These are phyloP conservation scores for Colletotrichum paranaense DNA, from an alignment of 2,329 filamentous ascomycete genomes.

Conservation along the genomic window DNA sequence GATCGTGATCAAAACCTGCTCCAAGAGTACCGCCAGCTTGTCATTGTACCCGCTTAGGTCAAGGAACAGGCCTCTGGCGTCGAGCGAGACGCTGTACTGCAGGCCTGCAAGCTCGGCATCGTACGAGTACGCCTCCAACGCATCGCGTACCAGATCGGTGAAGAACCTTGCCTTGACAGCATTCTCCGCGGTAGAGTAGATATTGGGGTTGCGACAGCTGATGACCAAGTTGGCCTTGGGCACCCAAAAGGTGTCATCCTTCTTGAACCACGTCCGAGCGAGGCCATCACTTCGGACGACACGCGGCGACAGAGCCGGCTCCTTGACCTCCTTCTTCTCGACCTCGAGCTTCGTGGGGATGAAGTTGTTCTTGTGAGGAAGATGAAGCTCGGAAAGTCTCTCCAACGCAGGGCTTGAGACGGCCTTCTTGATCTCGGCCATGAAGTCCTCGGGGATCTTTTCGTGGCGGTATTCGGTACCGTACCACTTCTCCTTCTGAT, in stretches of 20 bases:
- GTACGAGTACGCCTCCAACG: constrained; percentile 92
- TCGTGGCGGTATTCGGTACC: constrained; percentile 92
- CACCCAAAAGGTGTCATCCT: constrained; percentile 98
- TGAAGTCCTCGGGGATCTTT: constrained; percentile 80
- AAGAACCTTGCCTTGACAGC: constrained; percentile 83
- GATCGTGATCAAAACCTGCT: constrained; percentile 88
- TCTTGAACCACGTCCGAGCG: constrained; percentile 94
- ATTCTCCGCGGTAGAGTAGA: constrained; percentile 82
- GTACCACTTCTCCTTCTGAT: constrained; percentile 95
- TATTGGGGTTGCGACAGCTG: constrained; percentile 81
- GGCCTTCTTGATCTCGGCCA: constrained; percentile 76
- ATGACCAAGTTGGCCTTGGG: constrained; percentile 91
- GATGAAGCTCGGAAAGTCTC: constrained; percentile 78
- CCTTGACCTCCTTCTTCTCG: constrained; percentile 89
- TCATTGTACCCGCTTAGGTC: constrained; percentile 94
- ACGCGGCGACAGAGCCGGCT: constrained; percentile 79
- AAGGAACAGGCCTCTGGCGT: constrained; percentile 79
- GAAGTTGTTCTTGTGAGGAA: constrained; percentile 95
- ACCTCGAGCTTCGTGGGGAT: constrained; percentile 94
- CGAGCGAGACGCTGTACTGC: constrained; percentile 81
- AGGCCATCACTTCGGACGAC: constrained; percentile 86
- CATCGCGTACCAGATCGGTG: constrained; percentile 87
- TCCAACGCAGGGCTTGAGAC: constrained; percentile 65
- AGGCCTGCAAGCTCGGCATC: constrained; percentile 94
- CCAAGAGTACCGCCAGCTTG: constrained; percentile 89